Evolutionary conservation across 192 early-diverging fungal genomes (phyloP).

Genomic region (Endogone sp.): DNA sequence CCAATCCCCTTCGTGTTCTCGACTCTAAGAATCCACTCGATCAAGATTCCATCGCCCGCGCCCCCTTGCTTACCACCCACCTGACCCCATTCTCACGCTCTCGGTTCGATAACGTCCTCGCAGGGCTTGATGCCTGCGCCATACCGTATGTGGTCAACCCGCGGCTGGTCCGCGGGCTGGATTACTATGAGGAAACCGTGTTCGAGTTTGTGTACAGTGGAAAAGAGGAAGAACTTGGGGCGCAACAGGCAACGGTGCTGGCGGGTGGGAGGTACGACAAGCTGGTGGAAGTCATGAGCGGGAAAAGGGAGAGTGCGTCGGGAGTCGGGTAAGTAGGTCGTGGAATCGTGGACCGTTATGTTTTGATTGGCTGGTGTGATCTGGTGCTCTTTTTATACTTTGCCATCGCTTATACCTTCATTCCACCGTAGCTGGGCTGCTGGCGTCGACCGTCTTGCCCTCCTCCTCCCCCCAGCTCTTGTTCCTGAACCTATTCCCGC

Average conservation of each 20-base stretch:
- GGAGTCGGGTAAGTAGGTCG: constrained; percentile 39
- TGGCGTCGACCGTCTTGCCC: constrained; percentile 56
- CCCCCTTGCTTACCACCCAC: constrained; percentile 42
- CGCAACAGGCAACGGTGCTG: constrained; percentile 58
- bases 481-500: too few relatives aligned
- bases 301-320: constrained; percentile 42
- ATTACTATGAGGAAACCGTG: constrained; percentile 68
- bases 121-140: constrained; percentile 29
- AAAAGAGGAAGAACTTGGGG: constrained; percentile 31
- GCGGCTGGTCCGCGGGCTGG: constrained; percentile 60
- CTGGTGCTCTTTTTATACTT: too few relatives aligned
- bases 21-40: constrained; percentile 60
- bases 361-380: too few relatives aligned
- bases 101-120: constrained; percentile 44
- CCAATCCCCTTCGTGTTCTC: constrained; percentile 60
- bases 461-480: too few relatives aligned
- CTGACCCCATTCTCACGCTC: constrained; percentile 27
- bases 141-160: constrained; percentile 51
- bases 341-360: too few relatives aligned
- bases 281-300: constrained; percentile 43
- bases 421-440: constrained; percentile 50
- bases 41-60: constrained; percentile 23
- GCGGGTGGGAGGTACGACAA: constrained; percentile 68
- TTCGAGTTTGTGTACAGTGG: constrained; percentile 50
- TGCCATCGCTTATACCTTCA: not conserved